A percentile compares a stretch with the other conserved stretches of the same genome.
These are phyloP conservation scores for Pseudonitzschia multiseries DNA, from an alignment of 108 stramenopile genomes.

Conservation along the genomic window DNA sequence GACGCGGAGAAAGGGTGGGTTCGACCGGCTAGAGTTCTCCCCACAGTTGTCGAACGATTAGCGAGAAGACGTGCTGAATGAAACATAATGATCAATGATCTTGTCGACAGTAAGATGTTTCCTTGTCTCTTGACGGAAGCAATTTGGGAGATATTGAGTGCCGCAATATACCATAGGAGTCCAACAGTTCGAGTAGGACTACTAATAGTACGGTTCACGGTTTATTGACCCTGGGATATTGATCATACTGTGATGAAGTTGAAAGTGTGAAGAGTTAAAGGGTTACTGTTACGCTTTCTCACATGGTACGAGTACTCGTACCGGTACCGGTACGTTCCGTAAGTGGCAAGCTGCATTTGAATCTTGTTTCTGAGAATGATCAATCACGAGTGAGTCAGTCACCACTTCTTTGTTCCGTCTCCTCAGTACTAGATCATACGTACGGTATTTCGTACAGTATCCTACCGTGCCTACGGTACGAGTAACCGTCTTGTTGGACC, in stretches of 20 bases:
- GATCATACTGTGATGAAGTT: too few species aligned
- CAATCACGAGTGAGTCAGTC: not conserved
- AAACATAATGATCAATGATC: not conserved
- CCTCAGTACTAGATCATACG: not conserved
- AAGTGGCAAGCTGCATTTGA: too few species aligned
- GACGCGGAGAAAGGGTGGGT: not conserved
- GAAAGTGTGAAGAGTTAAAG: too few species aligned
- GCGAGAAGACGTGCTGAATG: conserved; percentile 1
- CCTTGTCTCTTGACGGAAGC: not conserved
- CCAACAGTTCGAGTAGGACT: not conserved
- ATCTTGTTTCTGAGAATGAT: not conserved
- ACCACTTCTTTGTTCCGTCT: not conserved
- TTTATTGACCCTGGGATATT: too few species aligned
- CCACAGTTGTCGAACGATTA: not conserved
- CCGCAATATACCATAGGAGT: too few species aligned
- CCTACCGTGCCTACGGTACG: too few species aligned
- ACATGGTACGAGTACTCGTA: too few species aligned
- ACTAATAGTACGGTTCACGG: too few species aligned
- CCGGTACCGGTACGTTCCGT: too few species aligned
- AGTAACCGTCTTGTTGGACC: too few species aligned
- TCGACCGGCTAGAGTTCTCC: not conserved
- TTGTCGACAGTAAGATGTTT: not conserved
- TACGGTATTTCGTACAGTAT: not conserved
- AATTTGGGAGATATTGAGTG: too few species aligned
- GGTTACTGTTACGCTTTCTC: too few species aligned